Evolutionary conservation across 2,329 filamentous ascomycete genomes (phyloP).

Genomic region (Rachicladosporium sp.): DNA sequence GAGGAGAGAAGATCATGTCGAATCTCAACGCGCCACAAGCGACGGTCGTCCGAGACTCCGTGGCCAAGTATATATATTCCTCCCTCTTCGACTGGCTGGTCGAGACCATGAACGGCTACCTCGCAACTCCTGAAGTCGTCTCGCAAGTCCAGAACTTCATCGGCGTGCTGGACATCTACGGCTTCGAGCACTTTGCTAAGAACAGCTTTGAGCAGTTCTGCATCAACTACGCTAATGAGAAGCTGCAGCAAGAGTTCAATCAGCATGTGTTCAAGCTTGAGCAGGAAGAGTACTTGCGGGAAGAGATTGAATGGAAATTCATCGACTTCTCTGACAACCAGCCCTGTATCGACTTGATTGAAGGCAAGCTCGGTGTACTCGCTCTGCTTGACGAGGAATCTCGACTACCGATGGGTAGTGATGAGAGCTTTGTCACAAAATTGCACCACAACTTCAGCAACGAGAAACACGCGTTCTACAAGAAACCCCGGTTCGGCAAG

Average conservation of each 20-base stretch:
- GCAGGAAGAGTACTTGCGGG: conserved; percentile 91
- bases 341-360: conserved; percentile 95
- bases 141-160: conserved; percentile 80
- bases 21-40: conserved; percentile 91
- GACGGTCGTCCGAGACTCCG: conserved; percentile 86
- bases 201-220: conserved; percentile 99
- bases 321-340: conserved; percentile 99
- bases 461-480: conserved; percentile 94
- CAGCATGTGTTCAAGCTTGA: conserved; percentile 98
- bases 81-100: conserved; percentile 98
- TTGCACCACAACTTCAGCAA: conserved; percentile 83
- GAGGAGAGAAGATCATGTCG: conserved; percentile 94
- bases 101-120: conserved; percentile 83
- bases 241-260: conserved; percentile 98
- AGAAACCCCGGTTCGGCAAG: conserved; percentile 96
- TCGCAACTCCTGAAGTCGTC: conserved; percentile 80
- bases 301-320: conserved; percentile 98
- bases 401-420: conserved; percentile 88
- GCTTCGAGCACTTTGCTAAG: conserved; percentile 98
- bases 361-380: conserved; percentile 88
- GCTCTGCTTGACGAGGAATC: conserved; percentile 93
- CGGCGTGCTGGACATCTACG: conserved; percentile 97
- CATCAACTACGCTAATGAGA: conserved; percentile 99
- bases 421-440: conserved; percentile 94
- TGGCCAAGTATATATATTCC: conserved; percentile 97